Evolutionary conservation across 305 asterid genomes (phyloP).

Genomic region (Caryopteris hybrid): DNA sequence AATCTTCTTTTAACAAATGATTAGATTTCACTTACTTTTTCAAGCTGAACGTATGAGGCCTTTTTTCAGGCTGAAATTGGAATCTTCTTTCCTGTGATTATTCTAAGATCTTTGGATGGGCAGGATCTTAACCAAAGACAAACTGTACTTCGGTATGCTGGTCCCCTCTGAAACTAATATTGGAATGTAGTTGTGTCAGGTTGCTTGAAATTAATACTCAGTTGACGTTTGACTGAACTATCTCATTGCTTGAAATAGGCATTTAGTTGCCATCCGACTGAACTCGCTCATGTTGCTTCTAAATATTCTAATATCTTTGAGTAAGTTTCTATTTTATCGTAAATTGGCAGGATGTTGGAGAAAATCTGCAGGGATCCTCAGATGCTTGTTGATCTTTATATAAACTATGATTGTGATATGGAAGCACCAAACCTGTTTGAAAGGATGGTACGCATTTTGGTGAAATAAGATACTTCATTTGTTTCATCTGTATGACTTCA

Average conservation of each 20-base stretch:
- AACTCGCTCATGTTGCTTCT: neutral
- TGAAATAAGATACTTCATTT: conserved; percentile 15
- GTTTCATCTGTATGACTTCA: conserved; percentile 18
- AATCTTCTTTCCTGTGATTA: conserved; percentile 78
- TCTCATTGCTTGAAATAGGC: too few relatives aligned
- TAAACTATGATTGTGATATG: conserved; percentile 97
- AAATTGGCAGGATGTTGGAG: conserved; percentile 83
- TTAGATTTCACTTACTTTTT: conserved; percentile 10
- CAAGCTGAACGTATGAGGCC: conserved; percentile 17
- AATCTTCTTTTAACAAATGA: conserved; percentile 2
- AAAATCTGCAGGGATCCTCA: conserved; percentile 91
- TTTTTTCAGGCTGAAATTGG: conserved; percentile 83
- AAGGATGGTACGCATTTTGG: conserved; percentile 58
- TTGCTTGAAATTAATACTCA: conserved; percentile 12
- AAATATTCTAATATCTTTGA: neutral
- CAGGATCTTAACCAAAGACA: conserved; percentile 72
- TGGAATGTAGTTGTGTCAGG: conserved; percentile 8
- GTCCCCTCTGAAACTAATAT: conserved; percentile 15
- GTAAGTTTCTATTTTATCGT: conserved; percentile 15
- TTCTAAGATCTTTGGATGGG: conserved; percentile 83
- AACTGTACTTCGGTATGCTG: conserved; percentile 72
- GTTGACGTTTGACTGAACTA: neutral
- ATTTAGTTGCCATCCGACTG: conserved; percentile 6
- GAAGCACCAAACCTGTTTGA: conserved; percentile 93
- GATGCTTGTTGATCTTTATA: conserved; percentile 84